These are phyloP conservation scores for Cystoderma amianthinum DNA, from an alignment of 768 basidiomycete species.

Conservation along the genomic window DNA sequence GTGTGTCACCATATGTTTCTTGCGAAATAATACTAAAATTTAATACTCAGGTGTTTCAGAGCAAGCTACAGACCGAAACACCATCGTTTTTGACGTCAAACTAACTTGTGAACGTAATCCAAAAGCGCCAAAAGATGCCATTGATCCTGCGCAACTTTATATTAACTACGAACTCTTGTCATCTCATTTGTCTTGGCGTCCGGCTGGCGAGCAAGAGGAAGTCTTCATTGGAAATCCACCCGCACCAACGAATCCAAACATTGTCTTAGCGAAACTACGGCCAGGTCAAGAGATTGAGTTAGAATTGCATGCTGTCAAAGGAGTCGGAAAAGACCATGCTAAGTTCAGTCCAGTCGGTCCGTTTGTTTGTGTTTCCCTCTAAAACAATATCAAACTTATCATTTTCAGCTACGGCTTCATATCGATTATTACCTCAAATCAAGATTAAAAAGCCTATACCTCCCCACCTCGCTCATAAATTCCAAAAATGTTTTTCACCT, in stretches of 20 bases:
- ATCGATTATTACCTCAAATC: conserved; percentile 86
- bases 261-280: conserved; percentile 85
- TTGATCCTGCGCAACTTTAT: conserved; percentile 61
- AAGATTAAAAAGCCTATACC: conserved; percentile 72
- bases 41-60: conserved; percentile 32
- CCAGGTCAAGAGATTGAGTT: conserved; percentile 86
- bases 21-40: too few species aligned
- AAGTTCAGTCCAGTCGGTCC: conserved; percentile 94
- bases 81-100: conserved; percentile 78
- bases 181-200: conserved; percentile 64
- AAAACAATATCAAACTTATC: not conserved
- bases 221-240: conserved; percentile 52
- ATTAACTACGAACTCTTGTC: conserved; percentile 64
- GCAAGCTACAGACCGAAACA: conserved; percentile 81
- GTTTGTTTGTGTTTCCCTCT: conserved; percentile 11
- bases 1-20: conserved; percentile 15
- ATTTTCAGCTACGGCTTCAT: conserved; percentile 82
- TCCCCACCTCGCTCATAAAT: conserved; percentile 68
- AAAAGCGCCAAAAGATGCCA: conserved; percentile 42
- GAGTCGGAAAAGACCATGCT: conserved; percentile 90
- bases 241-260: conserved; percentile 67
- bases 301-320: conserved; percentile 88
- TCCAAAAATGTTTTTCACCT: conserved; percentile 81
- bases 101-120: conserved; percentile 59
- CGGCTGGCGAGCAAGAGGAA: conserved; percentile 73